Evolutionary conservation across 306 rosid species (phyloP).

Genomic region (Acacia confusa): DNA sequence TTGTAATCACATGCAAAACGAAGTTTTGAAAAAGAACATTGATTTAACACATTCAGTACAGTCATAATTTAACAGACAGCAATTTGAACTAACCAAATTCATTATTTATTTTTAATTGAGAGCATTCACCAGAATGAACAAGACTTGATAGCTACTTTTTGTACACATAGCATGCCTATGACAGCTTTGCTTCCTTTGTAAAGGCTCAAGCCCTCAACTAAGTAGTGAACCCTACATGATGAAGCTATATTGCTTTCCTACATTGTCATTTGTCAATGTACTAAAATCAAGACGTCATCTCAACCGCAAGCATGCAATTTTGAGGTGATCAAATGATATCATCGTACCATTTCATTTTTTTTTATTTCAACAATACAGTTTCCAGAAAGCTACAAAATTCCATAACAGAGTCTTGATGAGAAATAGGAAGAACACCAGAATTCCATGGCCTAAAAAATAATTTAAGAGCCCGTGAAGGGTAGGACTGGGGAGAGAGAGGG

Average conservation of each 20-base stretch:
- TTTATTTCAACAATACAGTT: not conserved
- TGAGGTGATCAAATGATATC: slow-evolving; percentile 11
- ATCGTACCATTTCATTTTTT: not conserved
- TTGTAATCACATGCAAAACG: not conserved
- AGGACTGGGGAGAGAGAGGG: not conserved
- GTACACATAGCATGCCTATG: slow-evolving; percentile 17
- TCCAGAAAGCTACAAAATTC: not conserved
- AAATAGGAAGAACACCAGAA: not conserved
- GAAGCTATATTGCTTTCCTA: not conserved
- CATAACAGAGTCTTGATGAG: not conserved
- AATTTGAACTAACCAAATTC: not conserved
- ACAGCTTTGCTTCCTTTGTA: slow-evolving; percentile 13
- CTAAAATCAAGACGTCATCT: slow-evolving; percentile 9
- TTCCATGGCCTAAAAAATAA: not conserved
- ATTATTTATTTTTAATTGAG: not conserved
- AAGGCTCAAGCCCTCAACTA: slow-evolving; percentile 15
- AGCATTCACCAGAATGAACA: not conserved
- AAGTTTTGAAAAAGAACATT: slow-evolving; percentile 11
- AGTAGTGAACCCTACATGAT: slow-evolving; percentile 16
- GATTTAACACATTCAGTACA: not conserved
- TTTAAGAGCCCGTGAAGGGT: not conserved
- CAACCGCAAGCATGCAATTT: not conserved
- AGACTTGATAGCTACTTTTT: slow-evolving; percentile 1
- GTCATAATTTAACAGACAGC: slow-evolving; percentile 1
- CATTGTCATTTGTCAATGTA: slow-evolving; percentile 17